Conservation (phyloP, 179 eudicot genomes). For the Silene coronaria region DNA sequence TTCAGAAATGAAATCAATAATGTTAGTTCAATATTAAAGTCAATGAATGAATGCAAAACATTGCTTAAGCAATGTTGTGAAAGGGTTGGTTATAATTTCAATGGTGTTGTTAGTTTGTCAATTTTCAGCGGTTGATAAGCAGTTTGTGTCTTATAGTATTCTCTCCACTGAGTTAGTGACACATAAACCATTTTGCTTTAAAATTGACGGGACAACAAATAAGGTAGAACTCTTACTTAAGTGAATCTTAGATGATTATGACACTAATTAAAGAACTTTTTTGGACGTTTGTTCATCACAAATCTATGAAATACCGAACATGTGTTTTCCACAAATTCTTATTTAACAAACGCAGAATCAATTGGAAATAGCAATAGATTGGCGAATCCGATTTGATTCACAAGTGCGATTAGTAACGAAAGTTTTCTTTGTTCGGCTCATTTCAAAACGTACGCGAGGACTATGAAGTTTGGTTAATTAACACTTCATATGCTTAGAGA, state of each 20-base stretch:
- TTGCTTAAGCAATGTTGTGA: background rate
- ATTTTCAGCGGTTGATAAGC: conserved; percentile 38
- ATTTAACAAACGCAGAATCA: too few relatives aligned
- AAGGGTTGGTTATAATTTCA: background rate
- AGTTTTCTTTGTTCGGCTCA: too few relatives aligned
- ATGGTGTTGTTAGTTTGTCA: conserved; percentile 31
- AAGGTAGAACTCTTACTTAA: background rate
- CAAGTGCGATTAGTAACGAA: too few relatives aligned
- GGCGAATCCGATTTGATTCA: too few relatives aligned
- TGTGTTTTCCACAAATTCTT: too few relatives aligned
- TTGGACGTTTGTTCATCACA: conserved; percentile 6
- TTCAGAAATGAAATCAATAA: background rate
- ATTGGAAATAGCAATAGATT: too few relatives aligned
- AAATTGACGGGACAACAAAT: conserved; percentile 19
- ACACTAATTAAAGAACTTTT: background rate
- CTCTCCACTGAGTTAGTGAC: background rate
- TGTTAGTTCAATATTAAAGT: background rate
- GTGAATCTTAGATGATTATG: conserved; percentile 13
- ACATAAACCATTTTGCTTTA: background rate
- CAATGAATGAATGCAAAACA: background rate
- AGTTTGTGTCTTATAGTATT: conserved; percentile 23
- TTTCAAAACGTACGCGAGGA: too few relatives aligned
- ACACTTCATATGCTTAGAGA: too few relatives aligned
- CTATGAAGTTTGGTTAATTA: too few relatives aligned
- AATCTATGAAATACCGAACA: too few relatives aligned